Base-by-base conservation (phyloP, 176 grass and related monocot genomes). In the Zea luxurians region DNA sequence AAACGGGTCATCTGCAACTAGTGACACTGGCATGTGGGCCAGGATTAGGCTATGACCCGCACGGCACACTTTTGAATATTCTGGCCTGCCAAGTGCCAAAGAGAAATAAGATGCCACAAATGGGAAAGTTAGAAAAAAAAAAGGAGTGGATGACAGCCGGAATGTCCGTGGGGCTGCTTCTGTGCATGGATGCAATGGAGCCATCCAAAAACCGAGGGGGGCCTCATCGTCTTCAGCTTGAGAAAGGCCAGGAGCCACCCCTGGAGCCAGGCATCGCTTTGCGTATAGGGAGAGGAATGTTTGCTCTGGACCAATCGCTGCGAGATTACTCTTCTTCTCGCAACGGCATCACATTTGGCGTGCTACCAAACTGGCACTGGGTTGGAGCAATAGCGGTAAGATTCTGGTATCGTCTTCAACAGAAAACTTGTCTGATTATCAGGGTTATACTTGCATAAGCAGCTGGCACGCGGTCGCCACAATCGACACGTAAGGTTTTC, bases 101-200 rank as follows among this genome's bases (percentile, higher is more conserved):
- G 45, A 71, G 5, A 48, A 35, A 43, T 34, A 7, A 49, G 11
- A 37, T 7, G 35, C 21, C 27, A 36, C 45, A 49, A 36, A 71
- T 71, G 27, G 3, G 45, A 52, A 52, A 46, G 11, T 13, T 58
- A 3, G n/a, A n/a, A n/a, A 49, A 36, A 4, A 71, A 34, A 27
- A 27, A 27, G 4, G 12, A 37, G 47, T 52, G 70, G 34, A 45
- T 72, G 70, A 37, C 48, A 17, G 48, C 70, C 48, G 7, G 48
- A 72, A 73, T 55, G 15, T 73, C 13, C 10, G 47, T 71, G 68
- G 68, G 68, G 46, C 47, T 50, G 6, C 12, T 52, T 70, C 20
- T 16, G 48, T 53, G 69, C 47, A 2, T 27, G 42, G 43, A 7
- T 1, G 46, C 20, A 12, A 36, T 34, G 10, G 12, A 50, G 13